phyloP scores from a whole-genome alignment of 345 rosid genomes.

The Salix exigua region DNA sequence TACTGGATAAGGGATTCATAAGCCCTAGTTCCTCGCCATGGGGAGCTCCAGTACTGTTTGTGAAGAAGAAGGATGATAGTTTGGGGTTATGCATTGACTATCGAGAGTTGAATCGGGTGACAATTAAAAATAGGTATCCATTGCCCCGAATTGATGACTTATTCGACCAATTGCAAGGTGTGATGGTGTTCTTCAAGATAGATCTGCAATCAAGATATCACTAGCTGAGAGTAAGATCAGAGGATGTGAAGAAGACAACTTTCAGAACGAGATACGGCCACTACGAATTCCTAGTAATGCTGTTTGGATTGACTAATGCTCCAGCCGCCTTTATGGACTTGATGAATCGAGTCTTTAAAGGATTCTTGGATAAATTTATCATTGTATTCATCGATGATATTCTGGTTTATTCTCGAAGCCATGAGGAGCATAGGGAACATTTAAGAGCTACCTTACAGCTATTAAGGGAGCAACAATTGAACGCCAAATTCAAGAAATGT shows the following conservation, averaged over 20 bases:
- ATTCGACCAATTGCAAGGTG: not conserved
- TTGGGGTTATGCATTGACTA: no score
- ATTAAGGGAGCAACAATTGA: not conserved
- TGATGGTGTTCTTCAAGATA: not conserved
- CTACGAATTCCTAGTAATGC: not conserved
- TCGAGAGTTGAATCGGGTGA: no score
- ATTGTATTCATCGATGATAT: constrained; percentile 6
- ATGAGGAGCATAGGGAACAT: not conserved
- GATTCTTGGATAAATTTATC: no score
- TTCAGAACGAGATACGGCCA: not conserved
- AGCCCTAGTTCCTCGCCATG: no score
- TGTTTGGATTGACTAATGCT: no score
- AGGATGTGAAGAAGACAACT: not conserved
- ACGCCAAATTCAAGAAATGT: not conserved
- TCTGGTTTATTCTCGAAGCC: not conserved
- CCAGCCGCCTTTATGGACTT: not conserved
- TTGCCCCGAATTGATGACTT: not conserved
- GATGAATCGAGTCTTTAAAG: not conserved
- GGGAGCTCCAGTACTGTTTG: no score
- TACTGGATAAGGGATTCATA: no score
- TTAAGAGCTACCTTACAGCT: not conserved
- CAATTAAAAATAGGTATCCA: no score
- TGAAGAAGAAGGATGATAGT: no score
- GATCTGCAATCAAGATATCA: not conserved
- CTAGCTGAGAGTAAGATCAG: not conserved